Evolutionary conservation across 345 rosid species (phyloP).

Genomic region (Dovyalis caffra): DNA sequence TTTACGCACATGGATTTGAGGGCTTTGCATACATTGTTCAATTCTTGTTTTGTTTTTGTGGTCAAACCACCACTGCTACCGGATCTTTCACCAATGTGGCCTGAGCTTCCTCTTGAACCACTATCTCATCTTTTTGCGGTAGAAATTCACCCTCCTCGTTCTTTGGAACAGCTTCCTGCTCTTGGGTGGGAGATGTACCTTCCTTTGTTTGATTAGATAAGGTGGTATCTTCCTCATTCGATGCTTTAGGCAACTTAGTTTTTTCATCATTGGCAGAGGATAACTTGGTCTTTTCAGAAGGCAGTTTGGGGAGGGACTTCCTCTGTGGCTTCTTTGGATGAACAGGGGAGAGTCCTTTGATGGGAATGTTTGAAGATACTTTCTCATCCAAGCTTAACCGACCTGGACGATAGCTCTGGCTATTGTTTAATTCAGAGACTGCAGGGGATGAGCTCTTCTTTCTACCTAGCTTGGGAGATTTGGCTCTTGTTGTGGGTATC

Average conservation of each 20-base stretch:
- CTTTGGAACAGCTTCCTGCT: slow-evolving; percentile 28
- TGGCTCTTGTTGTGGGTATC: slow-evolving; percentile 94
- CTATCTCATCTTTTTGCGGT: slow-evolving; percentile 24
- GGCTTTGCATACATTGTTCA: slow-evolving; percentile 21
- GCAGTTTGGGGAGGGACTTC: slow-evolving; percentile 88
- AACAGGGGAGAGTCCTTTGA: slow-evolving; percentile 50
- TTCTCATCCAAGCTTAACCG: slow-evolving; percentile 79
- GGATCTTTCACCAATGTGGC: slow-evolving; percentile 37
- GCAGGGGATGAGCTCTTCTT: slow-evolving; percentile 49
- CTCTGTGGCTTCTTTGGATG: slow-evolving; percentile 61
- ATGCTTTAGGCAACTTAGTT: slow-evolving; percentile 13
- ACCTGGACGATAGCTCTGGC: slow-evolving; percentile 28
- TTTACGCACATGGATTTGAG: slow-evolving; percentile 25
- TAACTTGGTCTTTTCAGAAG: slow-evolving; percentile 67
- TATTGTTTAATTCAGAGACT: slow-evolving; percentile 52
- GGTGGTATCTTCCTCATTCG: slow-evolving; percentile 22
- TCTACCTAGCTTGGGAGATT: slow-evolving; percentile 96
- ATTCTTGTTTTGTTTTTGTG: not conserved
- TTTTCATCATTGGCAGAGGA: slow-evolving; percentile 29
- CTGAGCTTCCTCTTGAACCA: slow-evolving; percentile 39
- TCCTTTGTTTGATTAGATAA: slow-evolving; percentile 11
- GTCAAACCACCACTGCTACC: slow-evolving; percentile 37
- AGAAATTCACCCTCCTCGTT: slow-evolving; percentile 32
- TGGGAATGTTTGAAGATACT: slow-evolving; percentile 34
- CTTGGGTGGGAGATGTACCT: slow-evolving; percentile 16